Evolutionary conservation across 306 rosid genomes (phyloP).

Genomic region (Pyrus pyrifolia): DNA sequence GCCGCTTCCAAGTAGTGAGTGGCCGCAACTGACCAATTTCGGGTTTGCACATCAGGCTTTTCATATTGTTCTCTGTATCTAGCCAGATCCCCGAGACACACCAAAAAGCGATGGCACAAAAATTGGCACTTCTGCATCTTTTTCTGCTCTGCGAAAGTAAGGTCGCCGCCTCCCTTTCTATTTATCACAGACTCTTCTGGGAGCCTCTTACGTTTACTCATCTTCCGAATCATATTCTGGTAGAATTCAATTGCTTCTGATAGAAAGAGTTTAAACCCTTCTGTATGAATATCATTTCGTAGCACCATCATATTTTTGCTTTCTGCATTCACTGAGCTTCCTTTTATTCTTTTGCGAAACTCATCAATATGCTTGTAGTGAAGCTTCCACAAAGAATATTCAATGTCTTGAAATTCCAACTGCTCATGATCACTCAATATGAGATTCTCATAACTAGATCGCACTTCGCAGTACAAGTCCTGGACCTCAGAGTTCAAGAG

Average conservation of each 20-base stretch:
- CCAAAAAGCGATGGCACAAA: slow-evolving; percentile 87
- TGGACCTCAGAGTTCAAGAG: slow-evolving; percentile 52
- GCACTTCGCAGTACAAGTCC: slow-evolving; percentile 57
- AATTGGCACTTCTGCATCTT: slow-evolving; percentile 53
- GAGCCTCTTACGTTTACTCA: slow-evolving; percentile 47
- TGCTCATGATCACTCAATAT: slow-evolving; percentile 35
- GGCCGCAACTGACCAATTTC: slow-evolving; percentile 89
- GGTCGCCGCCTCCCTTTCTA: slow-evolving; percentile 27
- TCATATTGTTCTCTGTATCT: slow-evolving; percentile 79
- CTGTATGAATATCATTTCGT: slow-evolving; percentile 26
- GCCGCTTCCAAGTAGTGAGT: slow-evolving; percentile 81
- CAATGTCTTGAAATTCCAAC: slow-evolving; percentile 78
- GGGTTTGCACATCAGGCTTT: slow-evolving; percentile 43
- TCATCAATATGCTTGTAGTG: slow-evolving; percentile 93
- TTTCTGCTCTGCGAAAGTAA: slow-evolving; percentile 37
- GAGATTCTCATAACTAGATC: slow-evolving; percentile 57
- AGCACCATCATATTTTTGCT: slow-evolving; percentile 19
- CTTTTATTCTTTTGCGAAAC: slow-evolving; percentile 74
- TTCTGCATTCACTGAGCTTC: slow-evolving; percentile 38
- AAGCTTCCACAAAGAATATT: slow-evolving; percentile 91
- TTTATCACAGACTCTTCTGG: slow-evolving; percentile 46
- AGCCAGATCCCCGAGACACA: slow-evolving; percentile 92
- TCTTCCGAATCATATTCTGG: slow-evolving; percentile 52
- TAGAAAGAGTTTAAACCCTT: slow-evolving; percentile 60
- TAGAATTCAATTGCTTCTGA: slow-evolving; percentile 73